phyloP scores from a whole-genome alignment of 2,329 filamentous ascomycete genomes.

The Sphaerulina vaccinii region DNA sequence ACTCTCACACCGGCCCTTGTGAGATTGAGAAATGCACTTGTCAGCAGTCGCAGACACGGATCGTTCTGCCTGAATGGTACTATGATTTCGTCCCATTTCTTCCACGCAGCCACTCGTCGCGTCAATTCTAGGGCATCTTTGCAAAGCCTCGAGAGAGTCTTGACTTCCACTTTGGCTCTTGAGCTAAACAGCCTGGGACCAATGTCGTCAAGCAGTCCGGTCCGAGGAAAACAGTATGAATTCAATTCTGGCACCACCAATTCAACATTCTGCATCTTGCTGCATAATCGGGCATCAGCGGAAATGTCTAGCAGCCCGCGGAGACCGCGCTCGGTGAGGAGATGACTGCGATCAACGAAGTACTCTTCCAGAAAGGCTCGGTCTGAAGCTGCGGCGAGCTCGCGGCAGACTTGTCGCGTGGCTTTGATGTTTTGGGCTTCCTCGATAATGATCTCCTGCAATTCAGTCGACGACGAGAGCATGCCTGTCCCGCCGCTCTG shows the following conservation, averaged over 20 bases:
- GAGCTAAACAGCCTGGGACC: too few species aligned
- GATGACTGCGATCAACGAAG: conserved; percentile 3
- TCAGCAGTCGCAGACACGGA: too few species aligned
- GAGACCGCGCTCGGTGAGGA: not conserved
- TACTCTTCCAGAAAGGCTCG: not conserved
- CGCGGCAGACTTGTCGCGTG: not conserved
- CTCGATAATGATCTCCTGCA: not conserved
- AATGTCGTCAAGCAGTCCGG: too few species aligned
- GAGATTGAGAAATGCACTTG: too few species aligned
- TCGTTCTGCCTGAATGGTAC: too few species aligned
- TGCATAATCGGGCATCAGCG: not conserved
- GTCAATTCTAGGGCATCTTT: too few species aligned
- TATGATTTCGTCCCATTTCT: too few species aligned
- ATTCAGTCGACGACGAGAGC: not conserved
- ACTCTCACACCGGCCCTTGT: too few species aligned
- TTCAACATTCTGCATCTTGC: not conserved
- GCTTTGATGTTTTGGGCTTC: not conserved
- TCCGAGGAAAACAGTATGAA: too few species aligned
- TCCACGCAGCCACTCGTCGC: too few species aligned
- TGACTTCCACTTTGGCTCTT: too few species aligned
- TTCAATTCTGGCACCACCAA: not conserved
- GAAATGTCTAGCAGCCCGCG: not conserved
- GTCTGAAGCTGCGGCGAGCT: conserved; percentile 3
- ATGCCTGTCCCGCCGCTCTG: not conserved
- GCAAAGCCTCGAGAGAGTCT: too few species aligned